phyloP scores from a whole-genome alignment of 768 basidiomycete genomes.

The Kwoniella sp. region DNA sequence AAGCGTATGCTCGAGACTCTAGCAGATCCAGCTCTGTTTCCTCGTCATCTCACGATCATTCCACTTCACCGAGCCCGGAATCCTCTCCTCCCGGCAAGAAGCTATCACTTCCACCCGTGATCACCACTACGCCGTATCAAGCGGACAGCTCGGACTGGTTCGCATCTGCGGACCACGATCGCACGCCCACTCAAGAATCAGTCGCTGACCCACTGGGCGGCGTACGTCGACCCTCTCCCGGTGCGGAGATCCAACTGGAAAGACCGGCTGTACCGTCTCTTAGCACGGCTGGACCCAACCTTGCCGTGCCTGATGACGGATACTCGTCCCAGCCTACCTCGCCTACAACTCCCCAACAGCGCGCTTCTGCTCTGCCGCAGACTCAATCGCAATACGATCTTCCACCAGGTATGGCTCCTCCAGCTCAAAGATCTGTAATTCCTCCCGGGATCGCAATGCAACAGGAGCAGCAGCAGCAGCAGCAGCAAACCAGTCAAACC shows the following conservation, averaged over 20 bases:
- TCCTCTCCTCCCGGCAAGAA: slow-evolving; percentile 31
- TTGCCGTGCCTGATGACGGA: slow-evolving; percentile 30
- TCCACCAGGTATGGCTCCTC: slow-evolving; percentile 50
- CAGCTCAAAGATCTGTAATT: slow-evolving; percentile 24
- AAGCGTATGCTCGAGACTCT: slow-evolving; percentile 65
- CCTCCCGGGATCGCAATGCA: slow-evolving; percentile 40
- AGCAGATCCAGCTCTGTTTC: slow-evolving; percentile 33
- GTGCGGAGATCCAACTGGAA: slow-evolving; percentile 16
- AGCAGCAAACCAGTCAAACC: slow-evolving; percentile 7
- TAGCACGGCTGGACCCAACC: slow-evolving; percentile 19
- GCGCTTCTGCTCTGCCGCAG: slow-evolving; percentile 3
- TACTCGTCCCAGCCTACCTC: slow-evolving; percentile 12
- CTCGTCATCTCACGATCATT: slow-evolving; percentile 32
- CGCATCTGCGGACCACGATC: slow-evolving; percentile 29
- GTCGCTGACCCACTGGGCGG: slow-evolving; percentile 33
- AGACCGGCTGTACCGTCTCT: slow-evolving; percentile 26
- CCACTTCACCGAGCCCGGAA: slow-evolving; percentile 37
- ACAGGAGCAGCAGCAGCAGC: slow-evolving; percentile 23
- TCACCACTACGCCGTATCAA: slow-evolving; percentile 20
- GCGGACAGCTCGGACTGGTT: slow-evolving; percentile 32
- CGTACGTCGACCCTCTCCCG: slow-evolving; percentile 30
- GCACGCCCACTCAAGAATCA: slow-evolving; percentile 48
- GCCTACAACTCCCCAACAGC: slow-evolving; percentile 17
- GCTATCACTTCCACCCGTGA: slow-evolving; percentile 28
- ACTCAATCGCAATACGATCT: slow-evolving; percentile 25